Evolutionary conservation across 208 protist genomes (phyloP).

Genomic region (Trypanosoma melophagium): DNA sequence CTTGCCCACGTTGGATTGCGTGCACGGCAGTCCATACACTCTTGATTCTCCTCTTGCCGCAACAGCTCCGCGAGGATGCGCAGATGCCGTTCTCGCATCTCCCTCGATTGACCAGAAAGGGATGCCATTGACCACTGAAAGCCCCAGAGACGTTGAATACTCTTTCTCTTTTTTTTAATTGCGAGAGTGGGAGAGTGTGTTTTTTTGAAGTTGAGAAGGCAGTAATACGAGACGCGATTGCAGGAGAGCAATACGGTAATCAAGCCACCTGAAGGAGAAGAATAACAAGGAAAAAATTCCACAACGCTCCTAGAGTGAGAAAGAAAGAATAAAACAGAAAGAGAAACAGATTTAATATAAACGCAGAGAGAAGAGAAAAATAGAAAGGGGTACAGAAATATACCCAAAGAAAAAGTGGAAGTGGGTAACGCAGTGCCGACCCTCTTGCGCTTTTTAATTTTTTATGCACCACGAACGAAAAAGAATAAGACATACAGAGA

Average conservation of each 20-base stretch:
- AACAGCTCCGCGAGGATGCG: slow-evolving; percentile 42
- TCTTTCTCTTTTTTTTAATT: too few species aligned
- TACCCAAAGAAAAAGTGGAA: slow-evolving; percentile 19
- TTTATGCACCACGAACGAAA: not conserved
- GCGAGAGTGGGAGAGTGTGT: too few species aligned
- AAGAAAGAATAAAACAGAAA: not conserved
- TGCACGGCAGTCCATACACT: slow-evolving; percentile 81
- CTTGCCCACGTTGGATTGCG: slow-evolving; percentile 76
- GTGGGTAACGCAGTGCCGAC: too few species aligned
- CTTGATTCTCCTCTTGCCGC: slow-evolving; percentile 45
- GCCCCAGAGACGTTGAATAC: too few species aligned
- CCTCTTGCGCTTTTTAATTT: too few species aligned
- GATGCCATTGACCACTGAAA: slow-evolving; percentile 31
- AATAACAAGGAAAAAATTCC: too few species aligned
- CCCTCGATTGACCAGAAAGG: slow-evolving; percentile 41
- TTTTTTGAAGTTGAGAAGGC: too few species aligned
- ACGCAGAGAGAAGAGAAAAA: too few species aligned
- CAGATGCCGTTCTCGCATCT: slow-evolving; percentile 35
- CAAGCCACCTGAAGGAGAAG: too few species aligned
- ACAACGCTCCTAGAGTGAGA: too few species aligned
- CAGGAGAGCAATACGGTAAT: too few species aligned
- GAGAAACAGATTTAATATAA: not conserved
- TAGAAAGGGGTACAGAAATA: slow-evolving; percentile 11
- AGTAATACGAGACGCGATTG: too few species aligned
- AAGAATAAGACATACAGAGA: slow-evolving; percentile 4